Evolutionary conservation across 179 eudicot genomes (phyloP), one percentile per base, ranked within the genome.

Genomic region (Drosera spatulata): DNA sequence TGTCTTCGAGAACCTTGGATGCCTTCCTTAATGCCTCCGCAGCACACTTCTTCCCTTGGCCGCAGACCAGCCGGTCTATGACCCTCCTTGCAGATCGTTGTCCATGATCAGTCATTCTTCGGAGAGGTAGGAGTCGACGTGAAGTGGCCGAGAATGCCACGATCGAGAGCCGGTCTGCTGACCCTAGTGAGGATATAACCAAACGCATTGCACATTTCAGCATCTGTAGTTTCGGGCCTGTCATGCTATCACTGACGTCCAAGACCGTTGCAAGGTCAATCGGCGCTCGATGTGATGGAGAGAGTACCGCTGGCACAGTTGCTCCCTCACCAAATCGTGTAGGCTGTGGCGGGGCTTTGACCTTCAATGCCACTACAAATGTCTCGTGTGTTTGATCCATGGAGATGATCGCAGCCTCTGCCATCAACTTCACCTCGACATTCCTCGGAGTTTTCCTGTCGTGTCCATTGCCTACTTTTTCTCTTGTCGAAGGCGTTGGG

Each of bases 181-280:
- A 75, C 49, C 83, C 77, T 65, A 85, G 62, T 54, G 77, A 75
- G 45, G 82, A 83, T 41, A 85, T 80, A 37, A 85, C 87, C 52
- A 85, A 85, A n/a, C 83, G 87, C 83, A 85, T 82, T 3, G 91
- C 91, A 41, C 80, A 71, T 62, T 85, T 85, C 4, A 85, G 69
- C 56, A 85, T 72, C 4, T 85, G 81, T 42, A 85, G 82, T 69
- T 85, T 85, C 11, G 87, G 73, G 37, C 91, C 91, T 10, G 81
- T 73, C 91, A 85, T 85, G 71, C 91, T 85, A 50, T 87, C 91
- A 70, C 91, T 85, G 41, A 80, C 62, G 67, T 85, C 91, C 40
- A 85, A 83, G 51, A 82, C 77, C 7, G 91, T 82, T 11, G 82
- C 85, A 47, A 85, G 87, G 63, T 85, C 91, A 39, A 85, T 64